These are phyloP conservation scores for Pistacia vera DNA, from an alignment of 345 rosid genomes.

Conservation along the genomic window DNA sequence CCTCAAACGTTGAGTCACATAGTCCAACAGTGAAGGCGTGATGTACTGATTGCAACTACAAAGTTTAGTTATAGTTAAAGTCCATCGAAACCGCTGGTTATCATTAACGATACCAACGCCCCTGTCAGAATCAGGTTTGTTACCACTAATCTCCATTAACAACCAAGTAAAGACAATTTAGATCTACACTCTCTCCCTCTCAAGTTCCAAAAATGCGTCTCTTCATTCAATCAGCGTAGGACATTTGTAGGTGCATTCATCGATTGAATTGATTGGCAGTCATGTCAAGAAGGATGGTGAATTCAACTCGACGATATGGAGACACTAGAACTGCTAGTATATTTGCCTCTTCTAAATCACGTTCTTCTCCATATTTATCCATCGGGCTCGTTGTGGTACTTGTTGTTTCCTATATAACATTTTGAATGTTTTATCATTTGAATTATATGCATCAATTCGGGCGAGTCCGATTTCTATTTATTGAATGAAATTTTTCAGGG, in stretches of 20 bases:
- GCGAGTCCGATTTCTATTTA: neutral
- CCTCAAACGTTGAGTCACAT: no score
- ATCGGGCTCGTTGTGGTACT: slow-evolving; percentile 35
- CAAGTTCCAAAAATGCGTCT: slow-evolving; percentile 12
- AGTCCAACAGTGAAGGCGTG: neutral
- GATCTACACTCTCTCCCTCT: neutral
- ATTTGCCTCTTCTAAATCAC: slow-evolving; percentile 28
- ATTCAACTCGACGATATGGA: slow-evolving; percentile 33
- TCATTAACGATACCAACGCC: neutral
- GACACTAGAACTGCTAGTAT: slow-evolving; percentile 28
- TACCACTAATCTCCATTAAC: neutral
- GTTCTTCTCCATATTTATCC: slow-evolving; percentile 34
- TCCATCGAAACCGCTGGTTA: neutral
- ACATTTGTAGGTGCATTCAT: neutral
- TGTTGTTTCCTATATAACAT: neutral
- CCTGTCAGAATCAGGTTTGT: no score
- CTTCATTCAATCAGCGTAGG: slow-evolving; percentile 5
- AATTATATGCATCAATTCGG: neutral
- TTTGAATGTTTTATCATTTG: neutral
- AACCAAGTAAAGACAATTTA: neutral
- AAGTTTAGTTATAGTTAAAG: neutral
- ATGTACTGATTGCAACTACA: neutral
- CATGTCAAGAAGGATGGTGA: slow-evolving; percentile 43
- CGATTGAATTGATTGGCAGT: neutral
- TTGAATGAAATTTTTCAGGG: slow-evolving; percentile 28